Evolutionary conservation across 1,284 basidiomycete genomes (phyloP).

Genomic region (Moesziomyces sp.): DNA sequence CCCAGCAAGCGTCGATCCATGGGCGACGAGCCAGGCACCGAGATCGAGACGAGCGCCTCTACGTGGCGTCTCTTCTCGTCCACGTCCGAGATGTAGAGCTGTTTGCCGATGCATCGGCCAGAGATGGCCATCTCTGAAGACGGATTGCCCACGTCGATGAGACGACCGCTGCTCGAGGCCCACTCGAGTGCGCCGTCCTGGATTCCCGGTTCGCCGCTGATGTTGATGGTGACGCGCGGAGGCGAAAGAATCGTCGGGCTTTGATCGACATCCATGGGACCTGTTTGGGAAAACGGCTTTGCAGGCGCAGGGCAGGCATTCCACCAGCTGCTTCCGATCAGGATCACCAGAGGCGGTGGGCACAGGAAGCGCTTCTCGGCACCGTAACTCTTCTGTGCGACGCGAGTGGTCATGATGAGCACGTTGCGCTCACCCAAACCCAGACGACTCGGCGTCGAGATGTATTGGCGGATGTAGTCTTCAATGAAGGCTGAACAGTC

Average conservation of each 20-base stretch:
- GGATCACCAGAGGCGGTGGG: constrained; percentile 91
- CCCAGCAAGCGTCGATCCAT: constrained; percentile 76
- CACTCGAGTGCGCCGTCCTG: constrained; percentile 85
- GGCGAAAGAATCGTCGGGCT: constrained; percentile 75
- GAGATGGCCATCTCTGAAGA: constrained; percentile 61
- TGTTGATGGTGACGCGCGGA: constrained; percentile 85
- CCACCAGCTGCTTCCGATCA: constrained; percentile 97
- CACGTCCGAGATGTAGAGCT: constrained; percentile 88
- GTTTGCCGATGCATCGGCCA: constrained; percentile 87
- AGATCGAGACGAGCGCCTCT: constrained; percentile 72
- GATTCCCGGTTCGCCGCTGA: constrained; percentile 86
- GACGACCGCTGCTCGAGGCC: constrained; percentile 82
- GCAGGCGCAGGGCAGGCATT: constrained; percentile 64
- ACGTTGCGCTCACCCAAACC: constrained; percentile 91
- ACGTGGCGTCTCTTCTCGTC: constrained; percentile 62
- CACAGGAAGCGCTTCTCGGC: constrained; percentile 97
- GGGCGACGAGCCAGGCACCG: constrained; percentile 75
- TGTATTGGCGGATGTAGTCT: constrained; percentile 71
- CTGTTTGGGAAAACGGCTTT: constrained; percentile 61
- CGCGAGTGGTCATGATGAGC: constrained; percentile 94
- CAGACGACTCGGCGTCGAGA: constrained; percentile 83
- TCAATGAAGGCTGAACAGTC: constrained; percentile 57
- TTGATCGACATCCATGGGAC: constrained; percentile 19
- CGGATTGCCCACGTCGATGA: constrained; percentile 79
- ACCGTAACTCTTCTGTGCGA: constrained; percentile 96